Percentiles rank a stretch among this genome's conserved stretches.
Conservation (phyloP, 192 early-diverging fungal genomes). For the Cetraspora pellucida region DNA sequence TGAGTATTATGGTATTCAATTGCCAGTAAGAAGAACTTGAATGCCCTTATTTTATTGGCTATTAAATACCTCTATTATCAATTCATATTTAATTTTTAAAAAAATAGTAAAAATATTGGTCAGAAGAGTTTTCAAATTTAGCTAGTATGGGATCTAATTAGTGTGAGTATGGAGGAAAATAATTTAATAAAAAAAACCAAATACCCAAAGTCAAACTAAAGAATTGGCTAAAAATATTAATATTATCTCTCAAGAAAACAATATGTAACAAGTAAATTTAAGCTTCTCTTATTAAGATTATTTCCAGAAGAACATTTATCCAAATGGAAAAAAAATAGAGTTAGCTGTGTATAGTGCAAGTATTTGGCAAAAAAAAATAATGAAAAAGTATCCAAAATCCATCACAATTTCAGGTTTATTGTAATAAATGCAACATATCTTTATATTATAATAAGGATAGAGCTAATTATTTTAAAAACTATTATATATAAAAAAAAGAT, state of each 20-base stretch:
- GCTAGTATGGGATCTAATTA: conserved; percentile 2
- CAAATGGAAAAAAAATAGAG: neutral
- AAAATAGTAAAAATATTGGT: neutral
- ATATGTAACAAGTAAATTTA: neutral
- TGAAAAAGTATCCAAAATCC: neutral
- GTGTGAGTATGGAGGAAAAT: neutral
- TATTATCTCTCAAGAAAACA: neutral
- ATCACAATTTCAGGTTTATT: neutral
- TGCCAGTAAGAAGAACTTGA: conserved; percentile 33
- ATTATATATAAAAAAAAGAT: neutral
- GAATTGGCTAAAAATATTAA: neutral
- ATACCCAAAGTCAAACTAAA: neutral
- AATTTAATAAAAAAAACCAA: neutral
- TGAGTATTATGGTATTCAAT: conserved; percentile 34
- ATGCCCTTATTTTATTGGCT: conserved; percentile 38
- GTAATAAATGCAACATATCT: neutral
- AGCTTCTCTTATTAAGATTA: neutral
- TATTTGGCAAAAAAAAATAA: neutral
- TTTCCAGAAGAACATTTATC: neutral
- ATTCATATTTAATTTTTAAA: conserved; percentile 15
- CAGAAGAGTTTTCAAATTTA: neutral
- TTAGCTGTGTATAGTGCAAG: neutral
- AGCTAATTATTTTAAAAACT: conserved; percentile 8
- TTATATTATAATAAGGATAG: neutral
- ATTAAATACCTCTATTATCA: conserved; percentile 32